Percentiles rank a stretch among this genome's conserved stretches.
These are phyloP conservation scores for Tuber indicum DNA, from an alignment of 495 filamentous ascomycete genomes.

Conservation along the genomic window DNA sequence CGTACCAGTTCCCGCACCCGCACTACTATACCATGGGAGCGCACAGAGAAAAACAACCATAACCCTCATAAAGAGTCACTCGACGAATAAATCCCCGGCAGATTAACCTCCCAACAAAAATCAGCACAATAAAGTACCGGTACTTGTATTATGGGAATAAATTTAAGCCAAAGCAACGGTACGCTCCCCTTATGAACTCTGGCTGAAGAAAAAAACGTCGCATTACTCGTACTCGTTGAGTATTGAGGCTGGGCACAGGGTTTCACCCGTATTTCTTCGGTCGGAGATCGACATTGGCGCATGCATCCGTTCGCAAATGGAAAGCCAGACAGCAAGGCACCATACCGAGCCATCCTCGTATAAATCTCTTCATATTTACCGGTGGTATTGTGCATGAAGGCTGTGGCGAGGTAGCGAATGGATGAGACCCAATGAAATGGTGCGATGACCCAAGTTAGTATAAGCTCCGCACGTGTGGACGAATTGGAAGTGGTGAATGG, in stretches of 20 bases:
- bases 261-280: background rate
- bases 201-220: background rate
- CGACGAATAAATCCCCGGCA: no score
- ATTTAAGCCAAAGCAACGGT: background rate
- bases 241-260: background rate
- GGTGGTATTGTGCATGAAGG: background rate
- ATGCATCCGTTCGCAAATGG: background rate
- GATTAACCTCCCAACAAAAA: background rate
- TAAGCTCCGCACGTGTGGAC: no score
- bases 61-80: background rate
- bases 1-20: background rate
- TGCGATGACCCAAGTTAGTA: background rate
- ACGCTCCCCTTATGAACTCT: background rate
- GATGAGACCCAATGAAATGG: background rate
- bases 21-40: background rate
- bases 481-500: background rate
- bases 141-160: background rate
- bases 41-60: background rate
- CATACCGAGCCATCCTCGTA: background rate
- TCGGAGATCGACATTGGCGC: background rate
- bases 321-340: background rate
- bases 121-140: background rate
- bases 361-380: background rate
- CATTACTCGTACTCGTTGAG: background rate
- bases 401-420: background rate